Conservation (phyloP, 768 basidiomycete species). For the Suillus hirtellus region DNA sequence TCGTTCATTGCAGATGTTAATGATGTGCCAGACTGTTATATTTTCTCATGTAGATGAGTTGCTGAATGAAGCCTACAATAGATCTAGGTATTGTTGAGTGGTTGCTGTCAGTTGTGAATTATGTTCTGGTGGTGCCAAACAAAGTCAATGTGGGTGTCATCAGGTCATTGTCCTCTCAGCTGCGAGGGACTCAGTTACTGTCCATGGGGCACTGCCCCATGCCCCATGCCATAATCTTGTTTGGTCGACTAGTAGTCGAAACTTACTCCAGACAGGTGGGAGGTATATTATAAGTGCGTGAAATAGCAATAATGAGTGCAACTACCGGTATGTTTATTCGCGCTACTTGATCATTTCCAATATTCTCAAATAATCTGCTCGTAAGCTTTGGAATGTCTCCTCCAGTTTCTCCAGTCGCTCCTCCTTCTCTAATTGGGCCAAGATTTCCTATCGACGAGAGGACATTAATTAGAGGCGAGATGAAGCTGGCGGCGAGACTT, state of each 20-base stretch:
- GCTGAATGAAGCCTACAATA: too few relatives aligned
- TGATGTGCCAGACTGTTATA: too few relatives aligned
- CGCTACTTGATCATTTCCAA: slow-evolving; percentile 47
- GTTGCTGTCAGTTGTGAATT: too few relatives aligned
- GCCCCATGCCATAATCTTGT: neutral
- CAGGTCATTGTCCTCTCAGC: neutral
- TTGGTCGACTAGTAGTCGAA: neutral
- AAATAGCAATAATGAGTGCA: neutral
- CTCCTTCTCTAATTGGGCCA: slow-evolving; percentile 83
- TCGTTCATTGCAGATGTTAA: too few relatives aligned
- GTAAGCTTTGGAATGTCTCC: slow-evolving; percentile 88
- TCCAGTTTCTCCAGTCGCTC: slow-evolving; percentile 88
- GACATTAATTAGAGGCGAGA: slow-evolving; percentile 7
- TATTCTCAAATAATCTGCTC: slow-evolving; percentile 83
- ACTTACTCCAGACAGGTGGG: neutral
- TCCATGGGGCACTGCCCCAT: neutral
- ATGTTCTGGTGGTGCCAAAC: too few relatives aligned
- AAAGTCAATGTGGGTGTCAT: neutral
- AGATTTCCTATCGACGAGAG: slow-evolving; percentile 62
- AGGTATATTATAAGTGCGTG: neutral
- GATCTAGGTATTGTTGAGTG: too few relatives aligned
- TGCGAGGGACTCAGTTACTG: neutral
- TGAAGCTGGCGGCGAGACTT: slow-evolving; percentile 29
- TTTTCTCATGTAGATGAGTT: too few relatives aligned
- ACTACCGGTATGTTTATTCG: neutral